phyloP scores from a whole-genome alignment of 176 grass and related monocot species.

The Cenchrus americanus region DNA sequence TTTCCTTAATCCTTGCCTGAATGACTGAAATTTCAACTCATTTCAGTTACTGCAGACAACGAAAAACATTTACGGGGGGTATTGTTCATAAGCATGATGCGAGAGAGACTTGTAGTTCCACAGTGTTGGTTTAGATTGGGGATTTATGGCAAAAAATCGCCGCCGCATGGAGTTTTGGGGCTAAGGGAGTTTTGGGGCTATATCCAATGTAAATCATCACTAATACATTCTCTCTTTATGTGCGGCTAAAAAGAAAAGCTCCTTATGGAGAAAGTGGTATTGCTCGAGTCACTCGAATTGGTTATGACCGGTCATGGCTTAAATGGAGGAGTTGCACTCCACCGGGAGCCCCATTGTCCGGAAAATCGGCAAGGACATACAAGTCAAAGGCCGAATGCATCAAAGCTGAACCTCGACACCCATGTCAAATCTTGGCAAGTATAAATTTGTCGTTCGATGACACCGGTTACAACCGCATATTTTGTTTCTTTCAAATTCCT shows the following conservation, averaged over 20 bases:
- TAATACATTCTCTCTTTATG: constrained; percentile 12
- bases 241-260: constrained; percentile 79
- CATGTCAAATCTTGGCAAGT: constrained; percentile 76
- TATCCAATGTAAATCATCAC: background rate
- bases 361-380: constrained; percentile 56
- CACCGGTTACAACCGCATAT: constrained; percentile 5
- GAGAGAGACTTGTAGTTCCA: no score
- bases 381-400: constrained; percentile 62
- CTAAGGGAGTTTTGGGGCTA: no score
- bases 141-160: no score
- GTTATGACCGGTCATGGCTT: constrained; percentile 54
- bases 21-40: no score
- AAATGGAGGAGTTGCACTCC: constrained; percentile 56
- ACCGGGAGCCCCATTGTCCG: constrained; percentile 56
- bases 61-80: no score
- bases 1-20: no score
- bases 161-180: no score
- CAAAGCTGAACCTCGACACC: constrained; percentile 57
- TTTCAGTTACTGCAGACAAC: no score
- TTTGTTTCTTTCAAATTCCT: constrained; percentile 24
- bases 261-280: constrained; percentile 57
- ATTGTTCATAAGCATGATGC: no score
- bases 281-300: constrained; percentile 57
- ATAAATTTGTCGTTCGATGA: constrained; percentile 30
- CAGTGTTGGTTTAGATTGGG: no score